Evolutionary conservation across 2,329 filamentous ascomycete genomes (phyloP), one percentile per base, ranked within the genome.

Genomic region (Aspergillus pseudoglaucus): DNA sequence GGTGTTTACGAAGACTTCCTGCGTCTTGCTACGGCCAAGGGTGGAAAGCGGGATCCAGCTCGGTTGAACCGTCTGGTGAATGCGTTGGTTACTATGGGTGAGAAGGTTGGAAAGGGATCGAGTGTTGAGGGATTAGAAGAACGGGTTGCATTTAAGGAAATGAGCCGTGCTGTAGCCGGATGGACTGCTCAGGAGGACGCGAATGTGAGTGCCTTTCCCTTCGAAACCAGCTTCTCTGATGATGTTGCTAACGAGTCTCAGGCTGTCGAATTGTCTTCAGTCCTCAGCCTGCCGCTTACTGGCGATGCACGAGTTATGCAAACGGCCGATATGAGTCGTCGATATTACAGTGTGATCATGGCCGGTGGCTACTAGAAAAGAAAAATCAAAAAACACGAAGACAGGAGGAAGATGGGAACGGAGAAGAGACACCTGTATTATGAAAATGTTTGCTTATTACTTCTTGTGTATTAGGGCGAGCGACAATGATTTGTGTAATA

Each of bases 141-240:
- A 61, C 74, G 81, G 46, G 88, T 90, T 38, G 88, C 89, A 0
- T 77, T 91, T 46, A 83, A 85, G 54, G 89, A 94, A 61, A 95
- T 95, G 79, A 85, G 85, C 42, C 81, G 82, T 46, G 77, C 83
- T 41, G 81, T 91, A 50, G 87, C 86, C 8, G 78, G 79, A 52
- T 79, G 83, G 63, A 79, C 86, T 50, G 72, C 83, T 46, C 76
- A 75, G 48, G 78, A 79, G 60, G 75, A 77, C 59, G 79, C 79
- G 55, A 75, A 79, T 65, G 82, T 84, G 67, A 64, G 77, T 69
- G 45, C 42, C 30, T 17, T 33, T 15, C 25, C 14, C 33, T 27
- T 45, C 35, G 17, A 12, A 9, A 15, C 39, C 6, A 44, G 40
- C 6, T 44, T 40, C 17, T 3, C 20, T 41, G 32, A 35, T 4